A percentile compares a stretch with the other conserved stretches of the same genome.
Conservation (phyloP, 1,139 yeast genomes). For the Taphrina confusa region DNA sequence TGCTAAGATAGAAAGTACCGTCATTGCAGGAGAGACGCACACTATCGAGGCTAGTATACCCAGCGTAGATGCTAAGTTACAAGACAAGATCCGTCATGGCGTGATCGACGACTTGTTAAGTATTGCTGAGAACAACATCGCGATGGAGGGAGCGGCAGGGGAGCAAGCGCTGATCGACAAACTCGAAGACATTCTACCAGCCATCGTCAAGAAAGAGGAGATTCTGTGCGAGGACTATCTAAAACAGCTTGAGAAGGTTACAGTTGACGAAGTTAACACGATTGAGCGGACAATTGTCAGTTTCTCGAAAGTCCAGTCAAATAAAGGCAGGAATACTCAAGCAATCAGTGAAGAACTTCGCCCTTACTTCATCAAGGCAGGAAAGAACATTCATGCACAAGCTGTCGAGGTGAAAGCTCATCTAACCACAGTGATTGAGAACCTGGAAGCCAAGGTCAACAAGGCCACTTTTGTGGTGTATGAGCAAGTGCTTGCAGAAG, state of each 20-base stretch:
- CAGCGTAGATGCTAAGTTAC: conserved; percentile 13
- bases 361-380: conserved; percentile 31
- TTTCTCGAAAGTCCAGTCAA: conserved; percentile 2
- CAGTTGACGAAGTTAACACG: conserved; percentile 14
- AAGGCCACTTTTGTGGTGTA: conserved; percentile 27
- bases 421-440: conserved; percentile 20
- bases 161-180: conserved; percentile 17
- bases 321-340: background rate
- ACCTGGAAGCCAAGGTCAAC: conserved; percentile 10
- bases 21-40: conserved; percentile 24
- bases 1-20: conserved; percentile 4
- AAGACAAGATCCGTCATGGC: conserved; percentile 12
- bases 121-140: conserved; percentile 28
- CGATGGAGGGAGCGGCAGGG: conserved; percentile 21
- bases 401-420: conserved; percentile 34
- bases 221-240: conserved; percentile 15
- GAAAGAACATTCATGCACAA: conserved; percentile 26
- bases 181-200: conserved; percentile 13
- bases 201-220: conserved; percentile 18
- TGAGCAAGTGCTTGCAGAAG: conserved; percentile 17
- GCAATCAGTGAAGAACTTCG: conserved; percentile 23
- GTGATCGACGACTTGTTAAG: conserved; percentile 21
- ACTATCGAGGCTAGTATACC: conserved; percentile 8
- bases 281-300: conserved; percentile 21
- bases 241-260: conserved; percentile 10